Base-by-base conservation (phyloP, 2,329 filamentous ascomycete species). In the Penicillium nordicum region DNA sequence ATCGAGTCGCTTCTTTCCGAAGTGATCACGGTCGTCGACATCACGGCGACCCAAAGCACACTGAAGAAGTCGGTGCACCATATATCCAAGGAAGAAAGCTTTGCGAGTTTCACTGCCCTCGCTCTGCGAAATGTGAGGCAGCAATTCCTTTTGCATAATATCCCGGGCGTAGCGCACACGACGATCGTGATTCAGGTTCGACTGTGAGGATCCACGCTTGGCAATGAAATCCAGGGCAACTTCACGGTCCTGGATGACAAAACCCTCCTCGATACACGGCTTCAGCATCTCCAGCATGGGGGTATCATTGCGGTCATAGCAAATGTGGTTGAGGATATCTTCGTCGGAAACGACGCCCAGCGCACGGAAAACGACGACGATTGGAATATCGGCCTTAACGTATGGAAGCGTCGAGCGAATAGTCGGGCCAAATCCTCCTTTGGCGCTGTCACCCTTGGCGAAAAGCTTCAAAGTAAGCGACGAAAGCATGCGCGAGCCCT, bases 241-340 rank as follows among this genome's bases (percentile, higher is more conserved):
- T 69, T 97, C 93, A 59, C 91, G 87, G 70, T 97, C 93, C 72
- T 99, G 95, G 57, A 99, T 94, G 60, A 92, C 90, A 67, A 96
- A 96, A 11, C 92, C 91, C 74, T 99, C 94, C 73, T 97, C 94
- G 57, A 99, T 92, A 79, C 92, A 97, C 4, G 94, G 93, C 66
- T 96, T 93, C 67, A 99, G 78, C 85, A 97, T 94, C 79, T 99
- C 94, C 56, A 99, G 80, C 92, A 99, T 97, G 68, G 95, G 90
- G 27, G 88, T 96, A 73, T 99, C 95, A 67, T 88, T 94, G 61
- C 91, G 87, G 70, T 97, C 92, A 74, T 96, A 97, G 76, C 92
- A 96, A 65, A 99, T 96, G 72, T 97, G 92, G 72, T 97, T 97
- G 45, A 99, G 81, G 62, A 99, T 99, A 71, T 99, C 94, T 72